A percentile compares a stretch with the other conserved stretches of the same genome.
phyloP scores from a whole-genome alignment of 2,329 filamentous ascomycete species.

The Pseudopyrenochaeta lycopersici region DNA sequence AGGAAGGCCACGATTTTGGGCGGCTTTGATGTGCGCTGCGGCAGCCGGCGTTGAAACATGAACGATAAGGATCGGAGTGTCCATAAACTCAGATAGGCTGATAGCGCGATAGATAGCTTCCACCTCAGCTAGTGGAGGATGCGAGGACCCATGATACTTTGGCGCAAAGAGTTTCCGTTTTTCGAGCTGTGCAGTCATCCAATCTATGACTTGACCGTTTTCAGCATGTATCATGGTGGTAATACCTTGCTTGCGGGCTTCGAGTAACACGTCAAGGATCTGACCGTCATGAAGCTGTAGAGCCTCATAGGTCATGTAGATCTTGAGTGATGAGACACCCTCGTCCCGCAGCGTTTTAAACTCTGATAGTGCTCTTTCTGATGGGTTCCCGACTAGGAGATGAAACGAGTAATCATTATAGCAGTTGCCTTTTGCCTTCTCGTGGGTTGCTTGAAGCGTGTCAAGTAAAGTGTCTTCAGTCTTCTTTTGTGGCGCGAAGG shows the following conservation, averaged over 20 bases:
- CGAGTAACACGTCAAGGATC: conserved; percentile 49
- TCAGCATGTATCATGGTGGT: conserved; percentile 66
- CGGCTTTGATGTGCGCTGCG: conserved; percentile 57
- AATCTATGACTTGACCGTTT: conserved; percentile 63
- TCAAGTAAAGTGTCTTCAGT: conserved; percentile 55
- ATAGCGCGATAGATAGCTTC: conserved; percentile 65
- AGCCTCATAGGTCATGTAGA: conserved; percentile 54
- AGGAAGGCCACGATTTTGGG: conserved; percentile 60
- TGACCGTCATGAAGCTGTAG: conserved; percentile 51
- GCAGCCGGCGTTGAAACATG: conserved; percentile 62
- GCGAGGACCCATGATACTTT: conserved; percentile 61
- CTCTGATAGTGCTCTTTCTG: conserved; percentile 43
- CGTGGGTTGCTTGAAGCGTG: conserved; percentile 55
- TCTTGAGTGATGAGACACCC: conserved; percentile 53
- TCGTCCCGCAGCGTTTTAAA: conserved; percentile 46
- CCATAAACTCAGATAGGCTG: conserved; percentile 59
- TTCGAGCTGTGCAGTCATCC: conserved; percentile 64
- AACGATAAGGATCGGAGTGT: conserved; percentile 63
- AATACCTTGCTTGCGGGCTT: conserved; percentile 55
- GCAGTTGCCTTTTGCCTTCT: conserved; percentile 54
- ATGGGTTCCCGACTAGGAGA: conserved; percentile 50
- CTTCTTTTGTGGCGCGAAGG: conserved; percentile 59
- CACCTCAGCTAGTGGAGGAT: conserved; percentile 60
- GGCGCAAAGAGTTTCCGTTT: conserved; percentile 58
- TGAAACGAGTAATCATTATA: conserved; percentile 60